Evolutionary conservation across 192 early-diverging fungal genomes (phyloP).

Genomic region (Nowakowskiella sp.): DNA sequence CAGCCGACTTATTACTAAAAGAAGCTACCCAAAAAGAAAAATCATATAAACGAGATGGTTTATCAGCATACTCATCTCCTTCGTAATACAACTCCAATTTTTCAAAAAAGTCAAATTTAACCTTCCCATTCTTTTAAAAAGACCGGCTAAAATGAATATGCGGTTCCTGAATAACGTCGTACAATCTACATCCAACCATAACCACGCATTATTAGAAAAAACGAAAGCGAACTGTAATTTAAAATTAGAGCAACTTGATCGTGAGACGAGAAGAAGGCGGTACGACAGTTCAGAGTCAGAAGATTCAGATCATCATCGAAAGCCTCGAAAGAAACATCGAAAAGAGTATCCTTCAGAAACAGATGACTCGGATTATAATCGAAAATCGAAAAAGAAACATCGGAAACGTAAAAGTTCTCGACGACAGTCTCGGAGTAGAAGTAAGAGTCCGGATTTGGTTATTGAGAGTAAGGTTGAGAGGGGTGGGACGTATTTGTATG

Average conservation of each 20-base stretch:
- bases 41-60: no score
- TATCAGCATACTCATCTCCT: no score
- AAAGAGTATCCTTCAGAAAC: no score
- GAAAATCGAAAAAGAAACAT: constrained; percentile 5
- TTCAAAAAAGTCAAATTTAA: background rate
- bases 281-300: constrained; percentile 5
- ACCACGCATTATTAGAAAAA: constrained; percentile 30
- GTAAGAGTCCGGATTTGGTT: no score
- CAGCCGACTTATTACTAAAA: no score
- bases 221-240: constrained; percentile 4
- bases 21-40: no score
- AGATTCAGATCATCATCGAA: constrained; percentile 10
- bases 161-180: constrained; percentile 34
- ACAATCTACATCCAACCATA: constrained; percentile 31
- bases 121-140: no score
- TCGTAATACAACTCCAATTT: background rate
- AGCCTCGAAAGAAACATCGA: no score
- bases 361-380: no score
- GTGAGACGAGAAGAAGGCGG: constrained; percentile 1
- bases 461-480: no score
- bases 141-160: constrained; percentile 35
- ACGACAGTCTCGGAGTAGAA: no score
- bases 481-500: no score
- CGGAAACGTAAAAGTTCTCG: background rate
- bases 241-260: constrained; percentile 5